These are phyloP conservation scores for Amanita phalloides DNA, from an alignment of 768 basidiomycete species.

Conservation along the genomic window DNA sequence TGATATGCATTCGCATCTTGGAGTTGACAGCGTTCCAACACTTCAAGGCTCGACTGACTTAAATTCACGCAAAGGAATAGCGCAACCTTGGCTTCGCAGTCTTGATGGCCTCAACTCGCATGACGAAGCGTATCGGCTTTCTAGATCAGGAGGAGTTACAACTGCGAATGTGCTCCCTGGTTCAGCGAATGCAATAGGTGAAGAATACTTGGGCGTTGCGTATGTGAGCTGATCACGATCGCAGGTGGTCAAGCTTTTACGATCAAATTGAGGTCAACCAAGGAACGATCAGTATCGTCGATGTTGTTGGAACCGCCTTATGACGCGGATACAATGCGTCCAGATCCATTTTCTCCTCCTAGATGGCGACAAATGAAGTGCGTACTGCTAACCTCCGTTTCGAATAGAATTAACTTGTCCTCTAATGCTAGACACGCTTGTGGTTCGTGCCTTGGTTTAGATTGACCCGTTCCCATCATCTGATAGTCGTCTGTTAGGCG, in stretches of 20 bases:
- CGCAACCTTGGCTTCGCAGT: conserved; percentile 50
- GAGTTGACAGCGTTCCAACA: conserved; percentile 20
- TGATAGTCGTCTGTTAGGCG: conserved; percentile 20
- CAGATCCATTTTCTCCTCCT: conserved; percentile 27
- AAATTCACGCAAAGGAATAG: conserved; percentile 38
- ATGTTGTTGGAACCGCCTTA: conserved; percentile 74
- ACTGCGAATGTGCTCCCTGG: conserved; percentile 68
- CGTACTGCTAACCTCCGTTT: conserved; percentile 10
- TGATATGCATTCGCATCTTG: conserved; percentile 47
- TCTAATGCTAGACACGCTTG: conserved; percentile 30
- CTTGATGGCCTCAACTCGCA: conserved; percentile 72
- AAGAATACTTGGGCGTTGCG: not conserved
- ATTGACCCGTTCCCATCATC: not conserved
- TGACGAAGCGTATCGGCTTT: conserved; percentile 54
- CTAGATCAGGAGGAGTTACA: conserved; percentile 72
- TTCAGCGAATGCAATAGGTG: conserved; percentile 52
- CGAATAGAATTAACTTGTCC: not conserved
- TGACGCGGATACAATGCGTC: conserved; percentile 30
- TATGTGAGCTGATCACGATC: conserved; percentile 1
- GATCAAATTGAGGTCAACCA: conserved; percentile 68
- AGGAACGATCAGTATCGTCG: conserved; percentile 58
- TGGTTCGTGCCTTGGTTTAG: conserved; percentile 18
- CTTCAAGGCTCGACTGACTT: conserved; percentile 32
- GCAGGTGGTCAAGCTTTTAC: conserved; percentile 75
- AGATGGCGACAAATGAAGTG: conserved; percentile 72